Base-by-base conservation (phyloP, 2,329 filamentous ascomycete genomes). In the Dactylellina parvicollis region DNA sequence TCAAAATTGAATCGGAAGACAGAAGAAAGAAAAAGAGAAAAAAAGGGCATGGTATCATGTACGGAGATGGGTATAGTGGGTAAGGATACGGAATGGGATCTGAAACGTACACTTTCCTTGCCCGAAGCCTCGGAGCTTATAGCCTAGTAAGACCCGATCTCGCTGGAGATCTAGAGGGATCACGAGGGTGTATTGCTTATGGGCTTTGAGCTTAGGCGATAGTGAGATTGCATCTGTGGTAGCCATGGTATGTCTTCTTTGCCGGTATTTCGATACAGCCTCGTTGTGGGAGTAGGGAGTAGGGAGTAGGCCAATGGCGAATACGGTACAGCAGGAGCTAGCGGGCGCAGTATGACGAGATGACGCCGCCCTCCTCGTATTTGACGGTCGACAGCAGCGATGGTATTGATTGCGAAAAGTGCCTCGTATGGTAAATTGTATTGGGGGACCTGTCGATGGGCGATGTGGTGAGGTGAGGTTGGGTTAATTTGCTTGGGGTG, bases 121-220 rank as follows among this genome's bases (percentile, higher is more conserved):
- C 8, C 77, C 77, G 60, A 78, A 78, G 24, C 77, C 76, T 44
- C 76, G 75, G 50, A 76, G 75, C 60, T 78, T 78, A 46, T 77
- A 77, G 40, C 77, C 77, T 50, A 78, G 61, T 16, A 78, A 50
- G 30, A 78, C 67, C 4, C 66, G 64, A 46, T 74, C 64, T 42
- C 55, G 34, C 24, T 66, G 52, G 54, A 75, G 67, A 56, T 67
- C 75, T 42, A 78, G 34, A 36, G 77, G 77, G 26, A 77, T 64
- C 42, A 78, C 75, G 50, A 78, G 75, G 47, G 76, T 78, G 61
- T 76, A 77, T 38, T 76, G 75, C 42, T 78, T 78, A 71, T 71
- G 66, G 47, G 20, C 49, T 50, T 71, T 71, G 47, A 71, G 49
- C 66, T 62, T 62, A 62, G 66, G 66, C 66, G 66, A 62, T 71